A percentile compares a stretch with the other conserved stretches of the same genome.
These are phyloP conservation scores for Lobosporangium transversale DNA, from an alignment of 192 early-diverging fungal genomes.

Conservation along the genomic window DNA sequence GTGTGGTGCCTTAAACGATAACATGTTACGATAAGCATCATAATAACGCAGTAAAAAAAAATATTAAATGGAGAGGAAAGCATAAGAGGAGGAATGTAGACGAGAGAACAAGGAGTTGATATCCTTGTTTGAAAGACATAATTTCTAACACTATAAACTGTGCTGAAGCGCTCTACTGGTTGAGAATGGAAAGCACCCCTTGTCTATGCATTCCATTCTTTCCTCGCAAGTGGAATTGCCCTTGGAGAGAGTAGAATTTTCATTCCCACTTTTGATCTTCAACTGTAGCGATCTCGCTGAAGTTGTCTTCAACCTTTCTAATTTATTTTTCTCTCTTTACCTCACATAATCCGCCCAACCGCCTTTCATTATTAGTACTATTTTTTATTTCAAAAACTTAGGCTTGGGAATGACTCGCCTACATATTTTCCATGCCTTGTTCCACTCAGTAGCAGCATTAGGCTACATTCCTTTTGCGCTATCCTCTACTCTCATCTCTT, in stretches of 20 bases:
- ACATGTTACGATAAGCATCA: neutral
- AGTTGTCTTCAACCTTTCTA: too few species aligned
- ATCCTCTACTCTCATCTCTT: constrained; percentile 28
- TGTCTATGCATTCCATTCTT: constrained; percentile 8
- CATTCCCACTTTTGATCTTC: neutral
- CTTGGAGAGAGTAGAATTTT: constrained; percentile 38
- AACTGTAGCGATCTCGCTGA: neutral
- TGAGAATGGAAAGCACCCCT: constrained; percentile 3
- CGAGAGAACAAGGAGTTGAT: neutral
- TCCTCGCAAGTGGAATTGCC: neutral
- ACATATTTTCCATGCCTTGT: constrained; percentile 36
- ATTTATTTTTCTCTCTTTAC: neutral
- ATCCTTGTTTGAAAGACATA: too few species aligned
- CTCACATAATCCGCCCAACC: neutral
- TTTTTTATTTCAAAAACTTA: too few species aligned
- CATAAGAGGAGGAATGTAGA: neutral
- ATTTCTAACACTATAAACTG: too few species aligned
- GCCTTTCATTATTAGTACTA: too few species aligned
- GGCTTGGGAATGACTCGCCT: constrained; percentile 25
- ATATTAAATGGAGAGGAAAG: too few species aligned
- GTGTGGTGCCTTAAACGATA: constrained; percentile 23
- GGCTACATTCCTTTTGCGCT: constrained; percentile 47
- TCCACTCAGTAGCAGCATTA: constrained; percentile 42
- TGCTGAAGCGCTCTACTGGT: too few species aligned
- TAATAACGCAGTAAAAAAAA: neutral